phyloP scores from a whole-genome alignment of 2,329 filamentous ascomycete genomes.

The Alternaria ventricosa region DNA sequence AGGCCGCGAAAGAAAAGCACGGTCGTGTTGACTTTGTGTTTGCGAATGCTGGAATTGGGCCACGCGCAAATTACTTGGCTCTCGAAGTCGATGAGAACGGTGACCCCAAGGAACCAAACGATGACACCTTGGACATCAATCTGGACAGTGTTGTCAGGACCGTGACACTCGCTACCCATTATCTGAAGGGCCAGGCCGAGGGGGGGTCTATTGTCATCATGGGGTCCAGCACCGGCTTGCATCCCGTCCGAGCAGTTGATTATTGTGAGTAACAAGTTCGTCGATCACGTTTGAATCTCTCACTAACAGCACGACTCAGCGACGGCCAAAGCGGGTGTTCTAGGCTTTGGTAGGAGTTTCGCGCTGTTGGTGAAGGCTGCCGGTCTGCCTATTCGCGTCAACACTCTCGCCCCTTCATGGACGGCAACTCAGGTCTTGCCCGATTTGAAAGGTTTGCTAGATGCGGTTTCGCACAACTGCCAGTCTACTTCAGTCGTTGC shows the following conservation, averaged over 20 bases:
- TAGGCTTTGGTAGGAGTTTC: conserved; percentile 61
- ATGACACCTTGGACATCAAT: conserved; percentile 58
- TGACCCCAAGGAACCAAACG: conserved; percentile 55
- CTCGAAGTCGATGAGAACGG: conserved; percentile 59
- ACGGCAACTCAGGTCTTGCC: conserved; percentile 60
- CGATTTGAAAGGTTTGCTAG: conserved; percentile 50
- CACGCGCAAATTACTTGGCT: conserved; percentile 56
- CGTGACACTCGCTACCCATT: conserved; percentile 56
- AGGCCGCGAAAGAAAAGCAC: conserved; percentile 53
- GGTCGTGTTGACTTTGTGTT: conserved; percentile 57
- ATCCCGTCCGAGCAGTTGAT: conserved; percentile 59
- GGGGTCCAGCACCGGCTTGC: conserved; percentile 59
- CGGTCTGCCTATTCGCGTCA: conserved; percentile 60
- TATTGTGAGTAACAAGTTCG: conserved; percentile 51
- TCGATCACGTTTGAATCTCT: background rate
- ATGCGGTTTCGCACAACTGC: conserved; percentile 38
- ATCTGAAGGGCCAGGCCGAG: conserved; percentile 57
- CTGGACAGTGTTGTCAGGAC: conserved; percentile 60
- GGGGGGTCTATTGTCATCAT: conserved; percentile 64
- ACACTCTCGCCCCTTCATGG: conserved; percentile 63
- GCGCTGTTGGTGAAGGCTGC: conserved; percentile 47
- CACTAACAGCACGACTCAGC: conserved; percentile 38
- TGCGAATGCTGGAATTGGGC: conserved; percentile 63
- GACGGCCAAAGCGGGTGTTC: conserved; percentile 61
- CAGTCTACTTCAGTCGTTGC: conserved; percentile 60